These are phyloP conservation scores for Venustampulla echinocandica DNA, from an alignment of 495 filamentous ascomycete genomes.

Conservation along the genomic window DNA sequence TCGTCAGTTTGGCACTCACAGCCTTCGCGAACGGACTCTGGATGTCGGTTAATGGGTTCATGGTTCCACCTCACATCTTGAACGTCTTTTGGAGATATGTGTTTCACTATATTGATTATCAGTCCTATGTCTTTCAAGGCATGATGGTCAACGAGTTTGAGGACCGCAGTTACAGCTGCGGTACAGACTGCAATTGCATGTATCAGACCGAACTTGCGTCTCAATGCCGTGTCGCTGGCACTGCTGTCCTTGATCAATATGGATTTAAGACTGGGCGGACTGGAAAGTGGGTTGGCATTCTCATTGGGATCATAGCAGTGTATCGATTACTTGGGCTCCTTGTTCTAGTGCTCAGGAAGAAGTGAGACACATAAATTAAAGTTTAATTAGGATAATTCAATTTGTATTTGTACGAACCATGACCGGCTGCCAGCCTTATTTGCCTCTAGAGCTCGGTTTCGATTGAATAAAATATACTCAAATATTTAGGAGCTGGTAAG, in stretches of 20 bases:
- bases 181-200: slow-evolving; percentile 54
- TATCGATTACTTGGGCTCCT: slow-evolving; percentile 53
- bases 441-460: too few species aligned
- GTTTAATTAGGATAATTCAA: too few species aligned
- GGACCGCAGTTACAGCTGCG: slow-evolving; percentile 50
- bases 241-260: slow-evolving; percentile 56
- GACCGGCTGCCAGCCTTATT: too few species aligned
- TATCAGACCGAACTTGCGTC: slow-evolving; percentile 52
- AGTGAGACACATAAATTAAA: too few species aligned
- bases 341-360: slow-evolving; percentile 15
- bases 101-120: slow-evolving; percentile 79
- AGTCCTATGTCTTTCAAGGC: slow-evolving; percentile 66
- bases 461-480: too few species aligned
- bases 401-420: too few species aligned
- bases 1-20: slow-evolving; percentile 62
- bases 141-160: slow-evolving; percentile 87
- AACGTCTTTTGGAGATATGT: slow-evolving; percentile 82
- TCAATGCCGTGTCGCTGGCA: slow-evolving; percentile 59
- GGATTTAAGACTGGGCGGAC: slow-evolving; percentile 54
- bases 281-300: slow-evolving; percentile 66
- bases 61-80: slow-evolving; percentile 47
- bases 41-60: slow-evolving; percentile 77
- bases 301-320: slow-evolving; percentile 62
- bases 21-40: slow-evolving; percentile 80
- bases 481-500: too few species aligned